Base-by-base conservation (phyloP, 352 stramenopile species). In the Peronospora destructor region DNA sequence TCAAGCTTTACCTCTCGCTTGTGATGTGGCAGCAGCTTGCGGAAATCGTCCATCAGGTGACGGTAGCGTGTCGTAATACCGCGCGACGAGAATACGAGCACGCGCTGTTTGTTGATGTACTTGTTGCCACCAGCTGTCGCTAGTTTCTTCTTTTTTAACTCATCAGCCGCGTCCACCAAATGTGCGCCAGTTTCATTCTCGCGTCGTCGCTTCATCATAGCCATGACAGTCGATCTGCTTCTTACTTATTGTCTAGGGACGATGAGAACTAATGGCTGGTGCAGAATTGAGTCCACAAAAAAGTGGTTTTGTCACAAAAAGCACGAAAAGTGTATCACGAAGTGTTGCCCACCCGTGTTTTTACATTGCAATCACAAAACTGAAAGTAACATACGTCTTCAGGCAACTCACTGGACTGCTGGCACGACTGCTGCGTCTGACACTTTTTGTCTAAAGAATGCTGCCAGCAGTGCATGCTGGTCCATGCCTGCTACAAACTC, bases 1-100 rank as follows among this genome's bases (percentile, higher is more conserved):
- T 99, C 95, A n/a, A 99, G 63, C 49, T 99, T 99, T 35, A 96
- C 93, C 64, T 99, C 97, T 55, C 96, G 97, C 76, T 99, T 99
- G 79, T 98, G 87, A 70, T 99, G 97, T 16, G 97, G 97, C 59
- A 99, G 66, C 9, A 99, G 69, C 56, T 96, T 97, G 33, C 93
- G 85, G 46, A 99, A 86, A 71, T 99, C 97, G 64, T 98, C 95
- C 51, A 99, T 73, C 33, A 99, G 68, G 72, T 99, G 97, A 39
- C 97, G 85, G 69, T 98, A 98, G 36, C 96, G 84, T 12, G 95
- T 94, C 46, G 76, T 96, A 66, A 97, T 92, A 49, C 90, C 90
- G 14, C 90, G 84, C 55, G 87, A 96, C 48, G 76, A 93, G 54
- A 97, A 94, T 41, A 97, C 85, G 26, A 97, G 77, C 59, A 95